Conservation (phyloP, 768 basidiomycete species). For the Zangia roseola region DNA sequence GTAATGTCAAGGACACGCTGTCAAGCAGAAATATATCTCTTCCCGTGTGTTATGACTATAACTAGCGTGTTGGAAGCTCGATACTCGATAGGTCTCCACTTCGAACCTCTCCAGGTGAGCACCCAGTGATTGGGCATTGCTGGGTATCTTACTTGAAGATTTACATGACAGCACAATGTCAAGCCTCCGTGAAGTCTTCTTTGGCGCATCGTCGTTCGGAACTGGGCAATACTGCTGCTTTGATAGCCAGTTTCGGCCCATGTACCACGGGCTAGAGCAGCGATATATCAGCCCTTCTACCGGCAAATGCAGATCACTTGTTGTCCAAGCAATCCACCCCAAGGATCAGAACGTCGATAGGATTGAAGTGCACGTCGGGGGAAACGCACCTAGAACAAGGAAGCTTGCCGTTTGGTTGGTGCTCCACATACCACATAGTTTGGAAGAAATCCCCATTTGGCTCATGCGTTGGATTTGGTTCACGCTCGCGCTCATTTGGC, state of each 20-base stretch:
- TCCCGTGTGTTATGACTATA: neutral
- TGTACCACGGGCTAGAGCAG: slow-evolving; percentile 10
- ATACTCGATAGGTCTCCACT: neutral
- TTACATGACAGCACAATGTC: neutral
- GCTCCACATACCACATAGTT: neutral
- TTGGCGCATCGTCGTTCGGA: neutral
- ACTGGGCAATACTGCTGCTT: slow-evolving; percentile 3
- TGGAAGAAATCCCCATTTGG: slow-evolving; percentile 8
- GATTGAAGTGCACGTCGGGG: slow-evolving; percentile 1
- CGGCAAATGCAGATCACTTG: slow-evolving; percentile 23
- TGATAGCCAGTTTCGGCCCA: slow-evolving; percentile 18
- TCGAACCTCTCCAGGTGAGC: no score
- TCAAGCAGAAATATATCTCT: no score
- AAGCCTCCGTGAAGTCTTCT: neutral
- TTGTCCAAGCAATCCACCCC: slow-evolving; percentile 25
- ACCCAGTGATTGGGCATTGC: neutral
- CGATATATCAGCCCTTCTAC: slow-evolving; percentile 25
- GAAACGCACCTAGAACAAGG: neutral
- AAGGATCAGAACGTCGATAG: neutral
- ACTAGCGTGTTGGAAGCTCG: slow-evolving; percentile 3
- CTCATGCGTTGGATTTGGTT: slow-evolving; percentile 16
- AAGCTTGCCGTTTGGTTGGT: slow-evolving; percentile 21
- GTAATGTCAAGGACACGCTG: no score
- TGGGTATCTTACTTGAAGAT: neutral
- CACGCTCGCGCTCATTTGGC: slow-evolving; percentile 14